Conservation (phyloP, 78 protist species). For the Anaeramoeba ignava region DNA sequence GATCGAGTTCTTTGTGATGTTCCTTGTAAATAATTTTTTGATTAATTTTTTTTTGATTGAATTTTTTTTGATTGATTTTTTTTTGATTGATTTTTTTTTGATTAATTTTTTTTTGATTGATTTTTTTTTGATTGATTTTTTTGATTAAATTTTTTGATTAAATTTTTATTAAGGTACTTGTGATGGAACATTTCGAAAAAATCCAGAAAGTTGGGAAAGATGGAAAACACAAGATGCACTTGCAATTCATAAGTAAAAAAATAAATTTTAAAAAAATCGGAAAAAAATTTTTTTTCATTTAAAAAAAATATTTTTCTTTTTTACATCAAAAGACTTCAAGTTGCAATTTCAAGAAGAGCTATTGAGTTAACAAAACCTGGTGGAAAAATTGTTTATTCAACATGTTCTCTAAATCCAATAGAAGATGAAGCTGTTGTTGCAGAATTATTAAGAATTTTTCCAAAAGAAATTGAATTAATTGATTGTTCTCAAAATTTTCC, state of each 20-base stretch:
- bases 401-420: slow-evolving; percentile 92
- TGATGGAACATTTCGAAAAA: slow-evolving; percentile 3
- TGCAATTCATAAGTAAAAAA: background rate
- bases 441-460: slow-evolving; percentile 25
- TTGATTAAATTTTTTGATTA: background rate
- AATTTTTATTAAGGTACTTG: background rate
- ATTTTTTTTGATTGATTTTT: background rate
- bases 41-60: background rate
- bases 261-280: too few species aligned
- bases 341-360: background rate
- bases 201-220: background rate
- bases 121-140: background rate
- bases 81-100: background rate
- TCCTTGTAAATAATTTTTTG: slow-evolving; percentile 64
- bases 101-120: background rate
- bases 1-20: slow-evolving; percentile 86
- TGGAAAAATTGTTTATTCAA: slow-evolving; percentile 75
- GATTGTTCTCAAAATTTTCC: background rate
- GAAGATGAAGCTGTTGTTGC: slow-evolving; percentile 96
- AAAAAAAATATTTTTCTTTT: too few species aligned
- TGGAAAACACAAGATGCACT: background rate
- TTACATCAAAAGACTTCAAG: too few species aligned
- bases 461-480: background rate
- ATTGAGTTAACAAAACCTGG: slow-evolving; percentile 33
- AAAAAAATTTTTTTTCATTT: too few species aligned